Evolutionary conservation across 78 protist species (phyloP), one percentile per base, ranked within the genome.

Genomic region (Bigelowiella natans): DNA sequence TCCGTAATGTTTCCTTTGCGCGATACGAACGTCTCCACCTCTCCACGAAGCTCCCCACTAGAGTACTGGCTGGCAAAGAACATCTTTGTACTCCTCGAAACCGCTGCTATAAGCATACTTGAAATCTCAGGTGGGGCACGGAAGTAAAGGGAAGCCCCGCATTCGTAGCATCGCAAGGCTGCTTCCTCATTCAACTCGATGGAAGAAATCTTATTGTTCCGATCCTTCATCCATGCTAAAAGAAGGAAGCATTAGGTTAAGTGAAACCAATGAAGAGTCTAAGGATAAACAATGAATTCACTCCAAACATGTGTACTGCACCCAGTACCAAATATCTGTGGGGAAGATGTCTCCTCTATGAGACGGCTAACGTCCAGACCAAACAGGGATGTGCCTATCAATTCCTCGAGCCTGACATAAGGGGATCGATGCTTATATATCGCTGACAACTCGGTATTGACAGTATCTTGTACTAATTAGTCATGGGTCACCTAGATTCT

Each of bases 71-170:
- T 85, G 85, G 85, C 91, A 26, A 36, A 36, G n/a, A 36, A 31
- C 36, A 88, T 0, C 86, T 85, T 85, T 7, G 63, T 38, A 63
- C 64, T 63, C 83, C 64, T 36, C 1, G 86, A 2, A 0, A 64
- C 28, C 7, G 91, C 83, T 1, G 86, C 3, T 36, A 64, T 39
- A 31, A 63, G 84, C 39, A 18, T 37, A 37, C 64, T 85, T 34
- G 84, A 88, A 0, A 36, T 2, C 40, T 63, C 91, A 3, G 0
- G 37, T 7, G 91, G 91, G 37, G 91, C 91, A 63, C 91, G 82
- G 86, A 88, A 64, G 91, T 88, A 88, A 28, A 88, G 91, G n/a
- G 86, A 64, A 39, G 37, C 91, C 85, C 91, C 91, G 1, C 63
- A 39, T 0, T 40, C 63, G 39, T 88, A 38, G 39, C 86, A 63